Evolutionary conservation across 208 protist species (phyloP).

Genomic region (Endotrypanum monterogeii): DNA sequence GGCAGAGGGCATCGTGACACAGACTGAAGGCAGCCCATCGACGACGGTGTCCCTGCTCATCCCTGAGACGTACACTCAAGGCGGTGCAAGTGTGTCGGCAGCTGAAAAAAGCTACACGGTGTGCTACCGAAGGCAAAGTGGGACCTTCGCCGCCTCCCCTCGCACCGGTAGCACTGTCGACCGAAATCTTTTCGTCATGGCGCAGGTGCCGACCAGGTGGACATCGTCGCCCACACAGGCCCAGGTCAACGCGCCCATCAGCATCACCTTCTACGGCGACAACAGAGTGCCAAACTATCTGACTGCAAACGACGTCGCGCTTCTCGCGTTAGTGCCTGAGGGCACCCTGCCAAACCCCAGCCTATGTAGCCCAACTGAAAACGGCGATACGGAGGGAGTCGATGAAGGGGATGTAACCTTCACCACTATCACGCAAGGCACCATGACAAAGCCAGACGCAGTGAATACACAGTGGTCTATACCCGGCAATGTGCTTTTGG

Average conservation of each 20-base stretch:
- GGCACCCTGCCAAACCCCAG: conserved; percentile 8
- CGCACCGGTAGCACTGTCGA: conserved; percentile 39
- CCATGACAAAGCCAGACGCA: conserved; percentile 32
- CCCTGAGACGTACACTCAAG: conserved; percentile 12
- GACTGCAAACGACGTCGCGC: conserved; percentile 52
- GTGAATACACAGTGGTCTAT: conserved; percentile 76
- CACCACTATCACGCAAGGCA: conserved; percentile 4
- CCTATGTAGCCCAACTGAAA: not conserved
- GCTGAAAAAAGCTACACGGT: conserved; percentile 47
- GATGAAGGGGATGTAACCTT: not conserved
- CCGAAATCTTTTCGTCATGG: conserved; percentile 54
- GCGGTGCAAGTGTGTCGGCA: conserved; percentile 1
- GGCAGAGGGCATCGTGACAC: conserved; percentile 31
- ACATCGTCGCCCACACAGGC: conserved; percentile 49
- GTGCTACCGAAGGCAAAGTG: conserved; percentile 63
- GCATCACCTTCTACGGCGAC: conserved; percentile 66
- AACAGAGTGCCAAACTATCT: conserved; percentile 40
- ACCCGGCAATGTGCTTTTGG: conserved; percentile 26
- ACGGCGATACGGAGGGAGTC: conserved; percentile 5
- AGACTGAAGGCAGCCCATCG: conserved; percentile 17
- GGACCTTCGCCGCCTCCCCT: conserved; percentile 78
- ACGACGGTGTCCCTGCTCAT: conserved; percentile 23
- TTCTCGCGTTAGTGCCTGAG: conserved; percentile 41
- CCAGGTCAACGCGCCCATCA: conserved; percentile 44
- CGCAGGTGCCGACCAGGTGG: conserved; percentile 57